These are phyloP conservation scores for Phytophthora cryptogea DNA, from an alignment of 352 stramenopile species.

Conservation along the genomic window DNA sequence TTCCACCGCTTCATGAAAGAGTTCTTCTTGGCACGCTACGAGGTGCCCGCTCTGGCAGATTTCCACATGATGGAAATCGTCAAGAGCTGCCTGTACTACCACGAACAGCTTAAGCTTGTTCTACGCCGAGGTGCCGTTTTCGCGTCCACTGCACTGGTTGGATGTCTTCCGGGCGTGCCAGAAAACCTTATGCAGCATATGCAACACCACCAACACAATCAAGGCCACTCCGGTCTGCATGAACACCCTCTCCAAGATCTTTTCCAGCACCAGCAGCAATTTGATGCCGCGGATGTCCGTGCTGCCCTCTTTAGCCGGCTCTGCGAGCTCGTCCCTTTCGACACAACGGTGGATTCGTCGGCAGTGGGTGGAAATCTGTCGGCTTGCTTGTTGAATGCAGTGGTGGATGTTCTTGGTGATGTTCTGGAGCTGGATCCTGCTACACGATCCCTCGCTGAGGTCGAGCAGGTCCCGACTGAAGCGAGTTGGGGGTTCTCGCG, in stretches of 20 bases:
- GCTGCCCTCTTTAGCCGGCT: constrained; percentile 60
- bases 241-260: constrained; percentile 13
- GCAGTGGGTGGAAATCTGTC: constrained; percentile 44
- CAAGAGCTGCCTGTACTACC: constrained; percentile 63
- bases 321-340: constrained; percentile 61
- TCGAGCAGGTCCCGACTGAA: constrained; percentile 29
- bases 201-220: constrained; percentile 9
- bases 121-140: constrained; percentile 19
- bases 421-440: constrained; percentile 59
- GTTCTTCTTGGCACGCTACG: constrained; percentile 57
- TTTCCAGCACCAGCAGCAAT: constrained; percentile 24
- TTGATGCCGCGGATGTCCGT: constrained; percentile 40
- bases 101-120: constrained; percentile 39
- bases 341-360: constrained; percentile 6
- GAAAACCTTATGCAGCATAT: constrained; percentile 28
- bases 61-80: constrained; percentile 75
- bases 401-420: constrained; percentile 69
- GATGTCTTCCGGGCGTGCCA: constrained; percentile 13
- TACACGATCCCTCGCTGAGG: constrained; percentile 36
- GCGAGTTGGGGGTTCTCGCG: constrained; percentile 41
- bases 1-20: constrained; percentile 66
- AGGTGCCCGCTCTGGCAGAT: constrained; percentile 60
- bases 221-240: constrained; percentile 2
- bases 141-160: constrained; percentile 12
- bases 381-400: constrained; percentile 41